These are phyloP conservation scores for Colletotrichum filicis DNA, from an alignment of 2,329 filamentous ascomycete genomes.

Conservation along the genomic window DNA sequence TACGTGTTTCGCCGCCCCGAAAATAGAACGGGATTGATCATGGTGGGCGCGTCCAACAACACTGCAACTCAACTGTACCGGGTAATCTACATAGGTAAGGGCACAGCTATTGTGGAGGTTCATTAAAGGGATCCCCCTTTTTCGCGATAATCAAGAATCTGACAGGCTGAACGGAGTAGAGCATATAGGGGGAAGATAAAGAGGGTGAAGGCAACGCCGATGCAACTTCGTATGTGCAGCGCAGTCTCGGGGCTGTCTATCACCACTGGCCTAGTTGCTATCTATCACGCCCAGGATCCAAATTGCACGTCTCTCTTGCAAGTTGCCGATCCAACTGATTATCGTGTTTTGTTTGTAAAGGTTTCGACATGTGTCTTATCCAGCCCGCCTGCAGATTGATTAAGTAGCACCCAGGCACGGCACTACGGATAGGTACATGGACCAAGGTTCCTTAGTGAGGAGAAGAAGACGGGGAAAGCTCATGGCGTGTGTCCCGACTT, in stretches of 20 bases:
- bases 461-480: conserved; percentile 24
- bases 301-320: neutral
- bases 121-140: conserved; percentile 30
- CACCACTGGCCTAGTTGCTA: neutral
- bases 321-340: conserved; percentile 16
- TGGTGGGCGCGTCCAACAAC: neutral
- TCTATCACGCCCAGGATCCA: neutral
- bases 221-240: neutral
- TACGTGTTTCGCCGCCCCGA: conserved; percentile 32
- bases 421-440: neutral
- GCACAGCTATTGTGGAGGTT: conserved; percentile 25
- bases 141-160: conserved; percentile 10
- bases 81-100: neutral
- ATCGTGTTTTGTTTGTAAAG: conserved; percentile 25
- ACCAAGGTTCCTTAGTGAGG: conserved; percentile 14
- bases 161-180: neutral
- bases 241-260: neutral
- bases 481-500: conserved; percentile 18
- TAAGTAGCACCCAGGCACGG: too few species aligned
- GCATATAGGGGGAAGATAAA: conserved; percentile 28
- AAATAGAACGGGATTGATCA: conserved; percentile 29
- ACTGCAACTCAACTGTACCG: too few species aligned
- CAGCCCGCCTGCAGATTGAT: neutral
- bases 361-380: conserved; percentile 29
- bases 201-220: conserved; percentile 5